These are phyloP conservation scores for Croton laevigatus DNA, from an alignment of 441 rosid species.

Conservation along the genomic window DNA sequence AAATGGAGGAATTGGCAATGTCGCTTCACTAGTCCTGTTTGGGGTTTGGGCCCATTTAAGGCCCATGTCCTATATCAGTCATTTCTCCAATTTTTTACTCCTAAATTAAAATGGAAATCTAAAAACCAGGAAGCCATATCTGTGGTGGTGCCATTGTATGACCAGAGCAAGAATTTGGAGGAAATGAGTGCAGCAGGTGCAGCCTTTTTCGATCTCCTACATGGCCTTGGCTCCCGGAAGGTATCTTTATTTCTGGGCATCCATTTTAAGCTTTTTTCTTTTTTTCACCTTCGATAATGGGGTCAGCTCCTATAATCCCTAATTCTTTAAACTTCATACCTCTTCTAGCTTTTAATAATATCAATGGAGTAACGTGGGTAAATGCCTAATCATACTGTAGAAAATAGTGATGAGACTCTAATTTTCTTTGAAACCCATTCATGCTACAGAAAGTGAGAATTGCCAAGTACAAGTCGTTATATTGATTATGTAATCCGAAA, in stretches of 20 bases:
- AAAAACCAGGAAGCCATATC: neutral
- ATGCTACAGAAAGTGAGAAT: neutral
- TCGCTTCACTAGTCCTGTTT: no score
- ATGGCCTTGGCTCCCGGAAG: constrained; percentile 31
- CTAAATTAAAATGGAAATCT: no score
- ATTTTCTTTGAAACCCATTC: neutral
- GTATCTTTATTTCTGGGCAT: constrained; percentile 18
- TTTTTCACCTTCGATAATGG: neutral
- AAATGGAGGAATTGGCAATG: no score
- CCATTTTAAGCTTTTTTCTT: neutral
- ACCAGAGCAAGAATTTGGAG: constrained; percentile 11
- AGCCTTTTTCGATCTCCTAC: constrained; percentile 34
- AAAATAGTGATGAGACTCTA: neutral
- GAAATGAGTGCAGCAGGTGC: constrained; percentile 36
- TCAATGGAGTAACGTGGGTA: neutral
- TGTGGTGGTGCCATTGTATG: neutral
- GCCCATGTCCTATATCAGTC: neutral
- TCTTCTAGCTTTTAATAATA: neutral
- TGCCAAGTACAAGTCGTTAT: neutral
- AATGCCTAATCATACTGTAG: neutral
- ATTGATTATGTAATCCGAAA: neutral
- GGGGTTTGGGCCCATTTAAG: neutral
- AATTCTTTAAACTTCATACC: neutral
- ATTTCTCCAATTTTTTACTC: no score
- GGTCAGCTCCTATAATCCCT: constrained; percentile 10